phyloP scores from a whole-genome alignment of 2,329 filamentous ascomycete genomes.

The Beauveria brongniartii region DNA sequence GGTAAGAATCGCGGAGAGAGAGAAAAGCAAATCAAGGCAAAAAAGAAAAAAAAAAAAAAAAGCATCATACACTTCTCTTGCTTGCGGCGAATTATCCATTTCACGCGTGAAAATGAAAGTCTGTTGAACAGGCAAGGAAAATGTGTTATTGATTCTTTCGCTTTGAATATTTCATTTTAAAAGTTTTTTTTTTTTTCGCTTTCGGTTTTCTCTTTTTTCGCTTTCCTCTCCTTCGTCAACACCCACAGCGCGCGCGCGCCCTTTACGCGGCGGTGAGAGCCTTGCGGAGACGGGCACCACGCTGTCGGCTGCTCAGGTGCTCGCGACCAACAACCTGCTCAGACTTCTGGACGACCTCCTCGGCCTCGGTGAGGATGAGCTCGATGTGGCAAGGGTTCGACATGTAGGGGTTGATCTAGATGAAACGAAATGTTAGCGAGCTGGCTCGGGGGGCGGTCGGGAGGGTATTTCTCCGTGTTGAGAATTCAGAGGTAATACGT shows the following conservation, averaged over 20 bases:
- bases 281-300: constrained; percentile 60
- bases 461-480: not conserved
- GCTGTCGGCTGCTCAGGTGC: constrained; percentile 81
- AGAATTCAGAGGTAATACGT: constrained; percentile 40
- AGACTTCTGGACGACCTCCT: constrained; percentile 92
- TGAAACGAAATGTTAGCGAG: not conserved
- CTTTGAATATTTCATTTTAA: constrained; percentile 12
- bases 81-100: constrained; percentile 6
- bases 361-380: constrained; percentile 96
- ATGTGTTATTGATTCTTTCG: constrained; percentile 12
- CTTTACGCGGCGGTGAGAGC: constrained; percentile 58
- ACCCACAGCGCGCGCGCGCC: not conserved
- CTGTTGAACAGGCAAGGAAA: constrained; percentile 10
- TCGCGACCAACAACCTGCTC: constrained; percentile 69
- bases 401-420: constrained; percentile 99
- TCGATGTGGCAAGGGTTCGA: constrained; percentile 99
- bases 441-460: too few species aligned
- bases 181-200: constrained; percentile 11
- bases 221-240: not conserved
- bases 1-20: not conserved
- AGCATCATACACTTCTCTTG: not conserved
- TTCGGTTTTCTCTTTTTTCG: not conserved
- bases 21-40: not conserved
- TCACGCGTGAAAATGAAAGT: not conserved
- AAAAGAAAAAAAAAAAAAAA: not conserved